Evolutionary conservation across 2,329 filamentous ascomycete species (phyloP), one percentile per base, ranked within the genome.

Genomic region (Botrytis byssoidea): DNA sequence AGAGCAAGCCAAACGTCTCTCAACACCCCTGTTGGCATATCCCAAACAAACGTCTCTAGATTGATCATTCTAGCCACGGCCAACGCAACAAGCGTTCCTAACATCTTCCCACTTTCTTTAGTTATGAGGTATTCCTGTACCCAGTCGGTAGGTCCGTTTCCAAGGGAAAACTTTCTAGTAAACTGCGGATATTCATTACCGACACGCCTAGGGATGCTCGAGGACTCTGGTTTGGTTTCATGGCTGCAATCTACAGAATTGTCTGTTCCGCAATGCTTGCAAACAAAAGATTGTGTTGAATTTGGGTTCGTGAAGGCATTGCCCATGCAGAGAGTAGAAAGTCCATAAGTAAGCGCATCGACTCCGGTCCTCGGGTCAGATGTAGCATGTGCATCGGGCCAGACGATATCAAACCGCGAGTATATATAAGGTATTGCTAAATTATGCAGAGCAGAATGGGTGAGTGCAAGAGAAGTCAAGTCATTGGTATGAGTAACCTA

Each of bases 51-150:
- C 0, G 90, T 90, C 82, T 96, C 93, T 57, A 97, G 85, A 79
- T 93, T 93, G 70, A 89, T 85, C 93, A 96, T 96, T 75, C 92
- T 91, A 61, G 91, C 90, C n/a, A 96, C 86, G 20, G 93, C 92
- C 76, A 95, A 83, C 16, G 93, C 92, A 20, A 94, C 93, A 68
- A 96, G 84, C 1, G 92, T 95, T 8, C 93, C 92, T n/a, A 96
- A 86, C 92, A 96, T 94, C 83, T 95, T 96, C 4, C 93, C 93
- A 73, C 91, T 90, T 80, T 95, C 93, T 82, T 94, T 95, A 3
- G 88, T 91, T 78, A 95, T 93, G 75, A 92, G 88, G 82, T 96
- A 95, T 79, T 95, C 92, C 72, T 91, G 88, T 9, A 95, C 92
- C 92, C 92, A 95, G 76, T 93, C 89, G 10, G 87, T 81, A 0